Conservation (phyloP, 2,329 filamentous ascomycete genomes). For the Fusarium domesticum region DNA sequence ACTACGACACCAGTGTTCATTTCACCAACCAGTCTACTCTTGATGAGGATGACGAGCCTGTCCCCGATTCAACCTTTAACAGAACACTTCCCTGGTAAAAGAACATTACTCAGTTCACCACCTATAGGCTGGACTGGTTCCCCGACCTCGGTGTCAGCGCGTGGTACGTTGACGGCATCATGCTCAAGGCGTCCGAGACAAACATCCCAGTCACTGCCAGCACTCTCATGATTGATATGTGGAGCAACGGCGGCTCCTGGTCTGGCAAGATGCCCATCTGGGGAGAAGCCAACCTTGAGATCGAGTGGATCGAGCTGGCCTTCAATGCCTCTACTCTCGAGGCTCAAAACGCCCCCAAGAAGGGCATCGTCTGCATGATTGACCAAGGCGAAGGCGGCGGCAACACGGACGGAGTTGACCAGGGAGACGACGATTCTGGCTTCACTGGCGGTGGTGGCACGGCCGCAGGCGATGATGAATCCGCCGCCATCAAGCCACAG, state of each 20-base stretch:
- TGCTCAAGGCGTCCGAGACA: constrained; percentile 4
- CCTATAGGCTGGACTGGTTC: constrained; percentile 15
- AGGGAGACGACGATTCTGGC: background rate
- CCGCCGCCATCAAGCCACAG: background rate
- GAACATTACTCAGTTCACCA: background rate
- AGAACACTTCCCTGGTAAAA: background rate
- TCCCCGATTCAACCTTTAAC: constrained; percentile 9
- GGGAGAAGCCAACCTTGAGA: constrained; percentile 10
- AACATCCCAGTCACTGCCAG: constrained; percentile 9
- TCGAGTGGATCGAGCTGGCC: constrained; percentile 16
- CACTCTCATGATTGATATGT: constrained; percentile 17
- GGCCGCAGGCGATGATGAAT: background rate
- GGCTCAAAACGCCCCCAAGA: constrained; percentile 1
- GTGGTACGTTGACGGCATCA: constrained; percentile 5
- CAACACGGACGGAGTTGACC: background rate
- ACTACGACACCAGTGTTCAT: constrained; percentile 4
- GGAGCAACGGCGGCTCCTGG: constrained; percentile 15
- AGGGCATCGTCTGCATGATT: constrained; percentile 5
- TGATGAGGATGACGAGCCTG: constrained; percentile 3
- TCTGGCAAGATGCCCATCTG: constrained; percentile 11
- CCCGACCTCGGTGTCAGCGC: constrained; percentile 4
- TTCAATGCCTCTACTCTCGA: constrained; percentile 11
- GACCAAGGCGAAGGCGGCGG: background rate
- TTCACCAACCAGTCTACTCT: constrained; percentile 10
- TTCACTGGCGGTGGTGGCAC: background rate